Evolutionary conservation across 495 filamentous ascomycete species (phyloP), one percentile per base, ranked within the genome.

Genomic region (Penicillium lividum): DNA sequence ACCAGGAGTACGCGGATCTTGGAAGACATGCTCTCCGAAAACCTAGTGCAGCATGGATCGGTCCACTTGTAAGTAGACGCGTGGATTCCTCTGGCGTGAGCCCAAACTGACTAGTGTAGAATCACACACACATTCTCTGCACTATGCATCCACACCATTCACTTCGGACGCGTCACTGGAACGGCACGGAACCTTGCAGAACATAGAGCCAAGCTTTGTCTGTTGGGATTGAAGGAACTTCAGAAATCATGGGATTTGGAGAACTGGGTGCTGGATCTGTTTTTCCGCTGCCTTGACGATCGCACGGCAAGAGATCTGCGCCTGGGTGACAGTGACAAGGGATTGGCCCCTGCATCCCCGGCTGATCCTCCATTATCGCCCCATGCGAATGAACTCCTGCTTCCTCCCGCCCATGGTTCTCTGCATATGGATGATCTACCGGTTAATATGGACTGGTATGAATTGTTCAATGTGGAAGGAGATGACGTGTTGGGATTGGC

Each of bases 191-290:
- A 76, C 36, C 62, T 81, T 1, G 76, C 78, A 27, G 77, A 81
- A 48, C 75, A 80, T 60, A 69, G 78, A 31, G 78, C 78, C 3
- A 71, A 78, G 13, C 53, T 80, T 3, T 81, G 78, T 53, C 66
- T 81, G 0, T 62, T 81, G 2, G 74, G 77, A 0, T 48, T 81
- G 8, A 73, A 78, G 44, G 78, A 81, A 44, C 58, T 81, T 29
- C 78, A 81, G 50, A 78, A 76, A 49, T 73, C 73, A 0, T 81
- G 77, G 77, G 76, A 79, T 34, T 54, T 81, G 47, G 76, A 78
- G 43, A 80, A 78, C 30, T 77, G 75, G 72, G 74, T 80, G 0
- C 60, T 80, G 5, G 66, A 79, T 48, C 61, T 81, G 0, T 80
- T 81, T 47, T 76, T 81, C 30, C 73, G 75, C 7, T 78, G 72